Conservation (phyloP, 2,329 filamentous ascomycete species). For the Clonostachys chloroleuca region DNA sequence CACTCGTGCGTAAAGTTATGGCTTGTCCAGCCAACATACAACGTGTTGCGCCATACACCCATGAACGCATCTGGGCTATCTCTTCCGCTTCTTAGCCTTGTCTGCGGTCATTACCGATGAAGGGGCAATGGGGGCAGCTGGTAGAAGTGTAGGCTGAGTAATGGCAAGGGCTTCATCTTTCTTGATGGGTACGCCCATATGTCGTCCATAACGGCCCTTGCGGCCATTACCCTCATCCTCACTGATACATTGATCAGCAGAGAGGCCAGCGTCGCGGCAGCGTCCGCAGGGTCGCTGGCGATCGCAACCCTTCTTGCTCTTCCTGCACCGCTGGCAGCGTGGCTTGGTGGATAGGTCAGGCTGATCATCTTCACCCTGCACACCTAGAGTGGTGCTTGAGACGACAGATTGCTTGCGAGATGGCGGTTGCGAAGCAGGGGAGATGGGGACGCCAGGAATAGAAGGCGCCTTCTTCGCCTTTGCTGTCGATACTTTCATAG, state of each 20-base stretch:
- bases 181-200: constrained; percentile 64
- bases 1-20: too few species aligned
- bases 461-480: constrained; percentile 49
- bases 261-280: constrained; percentile 93
- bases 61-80: constrained; percentile 26
- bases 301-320: constrained; percentile 99
- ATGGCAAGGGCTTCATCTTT: constrained; percentile 41
- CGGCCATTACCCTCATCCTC: constrained; percentile 97
- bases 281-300: constrained; percentile 91
- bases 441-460: constrained; percentile 44
- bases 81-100: constrained; percentile 60
- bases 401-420: constrained; percentile 73
- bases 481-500: constrained; percentile 27
- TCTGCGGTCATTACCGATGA: constrained; percentile 30
- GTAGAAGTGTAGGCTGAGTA: constrained; percentile 31
- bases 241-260: constrained; percentile 89
- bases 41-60: background rate
- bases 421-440: constrained; percentile 62
- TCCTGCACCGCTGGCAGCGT: constrained; percentile 94
- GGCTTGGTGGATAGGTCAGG: constrained; percentile 94
- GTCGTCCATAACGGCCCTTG: constrained; percentile 82
- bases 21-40: background rate
- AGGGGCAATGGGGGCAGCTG: constrained; percentile 36
- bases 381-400: constrained; percentile 44
- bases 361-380: constrained; percentile 75